A percentile compares a stretch with the other conserved stretches of the same genome.
These are phyloP conservation scores for Yarrowia galli DNA, from an alignment of 1,139 yeast genomes.

Conservation along the genomic window DNA sequence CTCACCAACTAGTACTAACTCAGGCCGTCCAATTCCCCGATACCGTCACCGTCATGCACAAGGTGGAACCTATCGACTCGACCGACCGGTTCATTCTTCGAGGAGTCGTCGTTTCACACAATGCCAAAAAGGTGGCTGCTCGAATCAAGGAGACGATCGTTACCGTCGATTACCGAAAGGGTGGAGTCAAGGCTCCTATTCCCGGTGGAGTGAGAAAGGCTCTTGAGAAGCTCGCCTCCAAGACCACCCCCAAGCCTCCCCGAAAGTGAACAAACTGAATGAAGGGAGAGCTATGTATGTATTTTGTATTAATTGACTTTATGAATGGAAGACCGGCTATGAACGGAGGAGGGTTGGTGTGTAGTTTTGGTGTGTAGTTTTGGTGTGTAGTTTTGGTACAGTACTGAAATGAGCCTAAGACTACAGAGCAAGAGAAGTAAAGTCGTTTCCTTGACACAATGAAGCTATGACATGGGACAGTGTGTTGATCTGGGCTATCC, in stretches of 20 bases:
- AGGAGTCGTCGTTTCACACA: slow-evolving; percentile 52
- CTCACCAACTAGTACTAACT: neutral
- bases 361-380: no score
- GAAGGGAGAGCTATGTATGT: neutral
- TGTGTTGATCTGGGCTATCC: no score
- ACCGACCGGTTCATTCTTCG: slow-evolving; percentile 48
- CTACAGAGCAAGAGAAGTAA: no score
- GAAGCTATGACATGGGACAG: no score
- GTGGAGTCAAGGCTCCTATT: slow-evolving; percentile 49
- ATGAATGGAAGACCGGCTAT: no score
- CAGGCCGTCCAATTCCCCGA: slow-evolving; percentile 49
- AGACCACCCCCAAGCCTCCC: slow-evolving; percentile 1
- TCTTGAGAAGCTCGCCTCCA: slow-evolving; percentile 12
- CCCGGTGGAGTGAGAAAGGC: slow-evolving; percentile 44
- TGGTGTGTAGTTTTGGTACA: no score
- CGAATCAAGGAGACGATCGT: slow-evolving; percentile 50
- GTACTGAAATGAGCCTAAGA: no score
- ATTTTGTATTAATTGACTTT: neutral
- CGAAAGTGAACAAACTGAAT: neutral
- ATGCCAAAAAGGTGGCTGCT: slow-evolving; percentile 50
- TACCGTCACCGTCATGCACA: slow-evolving; percentile 49
- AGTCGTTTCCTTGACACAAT: no score
- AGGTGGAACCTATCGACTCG: slow-evolving; percentile 45
- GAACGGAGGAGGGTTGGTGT: no score
- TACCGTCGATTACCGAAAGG: slow-evolving; percentile 49